A percentile compares a stretch with the other conserved stretches of the same genome.
Conservation (phyloP, 129 eudicot genomes). For the Heracleum sosnowskyi region DNA sequence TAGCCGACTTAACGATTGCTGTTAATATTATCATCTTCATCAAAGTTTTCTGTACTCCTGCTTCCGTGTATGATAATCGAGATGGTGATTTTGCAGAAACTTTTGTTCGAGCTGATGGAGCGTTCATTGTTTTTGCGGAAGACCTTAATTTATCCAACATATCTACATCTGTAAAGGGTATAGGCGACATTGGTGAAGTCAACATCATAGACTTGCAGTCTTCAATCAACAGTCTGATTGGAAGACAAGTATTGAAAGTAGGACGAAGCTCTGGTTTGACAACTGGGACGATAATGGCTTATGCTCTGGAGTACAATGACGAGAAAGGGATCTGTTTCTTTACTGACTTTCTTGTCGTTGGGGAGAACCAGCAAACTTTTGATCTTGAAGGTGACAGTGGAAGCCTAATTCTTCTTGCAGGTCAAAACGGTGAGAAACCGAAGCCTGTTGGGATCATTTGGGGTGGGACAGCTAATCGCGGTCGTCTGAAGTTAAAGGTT, state of each 20-base stretch:
- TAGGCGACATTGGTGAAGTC: conserved; percentile 75
- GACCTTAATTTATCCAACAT: conserved; percentile 51
- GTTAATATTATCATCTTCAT: neutral
- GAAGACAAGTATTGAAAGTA: conserved; percentile 70
- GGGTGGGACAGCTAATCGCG: conserved; percentile 96
- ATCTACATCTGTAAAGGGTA: conserved; percentile 54
- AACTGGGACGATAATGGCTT: conserved; percentile 88
- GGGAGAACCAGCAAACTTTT: conserved; percentile 71
- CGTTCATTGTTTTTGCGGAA: conserved; percentile 77
- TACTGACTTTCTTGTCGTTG: conserved; percentile 79
- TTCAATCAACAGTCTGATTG: conserved; percentile 53
- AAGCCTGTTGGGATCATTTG: conserved; percentile 81
- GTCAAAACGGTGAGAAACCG: conserved; percentile 61
- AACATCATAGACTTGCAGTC: conserved; percentile 73
- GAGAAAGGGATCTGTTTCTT: conserved; percentile 76
- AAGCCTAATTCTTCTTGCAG: conserved; percentile 68
- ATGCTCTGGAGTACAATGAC: conserved; percentile 77
- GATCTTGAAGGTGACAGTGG: conserved; percentile 98
- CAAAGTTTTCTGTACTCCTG: neutral
- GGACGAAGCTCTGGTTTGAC: conserved; percentile 93
- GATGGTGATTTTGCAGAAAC: conserved; percentile 53
- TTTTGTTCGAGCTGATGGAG: conserved; percentile 91
- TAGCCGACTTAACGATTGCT: neutral
- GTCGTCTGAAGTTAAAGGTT: conserved; percentile 59
- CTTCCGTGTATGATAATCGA: conserved; percentile 2